Conservation (phyloP, 2,329 filamentous ascomycete genomes). For the Verticillium dahliae region DNA sequence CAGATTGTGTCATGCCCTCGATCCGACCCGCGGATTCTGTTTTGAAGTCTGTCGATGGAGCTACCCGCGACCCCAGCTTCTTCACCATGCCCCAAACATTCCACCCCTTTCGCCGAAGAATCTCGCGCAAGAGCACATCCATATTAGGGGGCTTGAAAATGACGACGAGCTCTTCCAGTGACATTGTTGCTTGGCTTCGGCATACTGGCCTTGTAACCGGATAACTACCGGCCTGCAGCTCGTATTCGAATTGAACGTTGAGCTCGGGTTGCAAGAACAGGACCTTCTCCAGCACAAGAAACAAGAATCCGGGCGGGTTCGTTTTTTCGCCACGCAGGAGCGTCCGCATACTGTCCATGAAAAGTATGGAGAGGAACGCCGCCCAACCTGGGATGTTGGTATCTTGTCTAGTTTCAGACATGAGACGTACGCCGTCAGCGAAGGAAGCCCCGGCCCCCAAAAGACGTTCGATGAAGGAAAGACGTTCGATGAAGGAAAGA, state of each 20-base stretch:
- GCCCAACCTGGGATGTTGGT: not conserved
- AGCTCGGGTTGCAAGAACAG: not conserved
- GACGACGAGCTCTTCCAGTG: not conserved
- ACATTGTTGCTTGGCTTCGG: too few relatives aligned
- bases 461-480: not conserved
- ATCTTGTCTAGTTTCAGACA: too few relatives aligned
- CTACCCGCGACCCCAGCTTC: not conserved
- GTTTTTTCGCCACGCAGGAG: too few relatives aligned
- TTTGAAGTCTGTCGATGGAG: not conserved
- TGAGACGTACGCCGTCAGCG: not conserved
- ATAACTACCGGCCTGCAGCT: too few relatives aligned
- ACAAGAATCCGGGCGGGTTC: not conserved
- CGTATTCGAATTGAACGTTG: not conserved
- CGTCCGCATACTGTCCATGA: not conserved
- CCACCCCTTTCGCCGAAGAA: not conserved
- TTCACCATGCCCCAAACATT: too few relatives aligned
- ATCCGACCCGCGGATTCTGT: not conserved
- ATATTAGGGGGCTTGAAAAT: not conserved
- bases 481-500: not conserved
- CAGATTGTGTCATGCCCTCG: not conserved
- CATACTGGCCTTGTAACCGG: too few relatives aligned
- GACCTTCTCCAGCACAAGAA: not conserved
- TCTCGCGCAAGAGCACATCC: not conserved
- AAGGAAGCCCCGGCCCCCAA: not conserved
- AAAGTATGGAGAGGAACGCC: not conserved